Evolutionary conservation across 2,329 filamentous ascomycete species (phyloP), one percentile per base, ranked within the genome.

Genomic region (Elsinoe perseae): DNA sequence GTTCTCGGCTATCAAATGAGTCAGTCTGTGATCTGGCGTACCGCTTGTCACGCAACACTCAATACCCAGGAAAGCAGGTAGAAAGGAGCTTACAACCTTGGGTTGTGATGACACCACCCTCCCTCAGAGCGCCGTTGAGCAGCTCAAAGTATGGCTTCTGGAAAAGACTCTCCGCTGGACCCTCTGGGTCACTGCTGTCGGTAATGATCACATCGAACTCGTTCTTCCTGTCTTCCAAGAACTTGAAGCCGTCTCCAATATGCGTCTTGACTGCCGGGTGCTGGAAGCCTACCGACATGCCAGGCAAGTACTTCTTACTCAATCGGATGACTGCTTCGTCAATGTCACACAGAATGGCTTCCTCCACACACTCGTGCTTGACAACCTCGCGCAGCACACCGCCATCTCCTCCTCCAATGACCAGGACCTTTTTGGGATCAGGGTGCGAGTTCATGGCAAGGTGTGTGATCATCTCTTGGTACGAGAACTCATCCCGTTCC

Each of bases 131-230:
- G 69, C 85, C 87, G 73, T 86, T 80, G 61, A 98, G 82, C 65
- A 98, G 85, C 81, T 96, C 81, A 75, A 97, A 98, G 83, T 98
- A 98, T 61, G 90, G 86, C 81, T 96, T 96, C 82, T 97, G 83
- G 86, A 98, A 98, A 63, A 98, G 82, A 68, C 82, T 86, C 83
- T 97, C 91, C 65, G 93, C 93, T 28, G 93, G 93, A 62, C 93
- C 93, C 73, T 97, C 93, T 56, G 93, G 93, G 73, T 98, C 93
- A 61, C 89, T 95, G 64, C 89, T 95, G 78, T 98, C 93, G 68
- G 93, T 98, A 79, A 98, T 97, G 79, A 98, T 98, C 69, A 98
- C 91, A 71, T 98, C 93, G 71, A 98, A 98, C 70, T 86, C 82
- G 79, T 95, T 91, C 84, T 95, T 92, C 81, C 89, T 91, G 73